Percentiles rank a stretch among this genome's conserved stretches.
Evolutionary conservation across 305 asterid species (phyloP).

Genomic region (Nicotiana rustica): DNA sequence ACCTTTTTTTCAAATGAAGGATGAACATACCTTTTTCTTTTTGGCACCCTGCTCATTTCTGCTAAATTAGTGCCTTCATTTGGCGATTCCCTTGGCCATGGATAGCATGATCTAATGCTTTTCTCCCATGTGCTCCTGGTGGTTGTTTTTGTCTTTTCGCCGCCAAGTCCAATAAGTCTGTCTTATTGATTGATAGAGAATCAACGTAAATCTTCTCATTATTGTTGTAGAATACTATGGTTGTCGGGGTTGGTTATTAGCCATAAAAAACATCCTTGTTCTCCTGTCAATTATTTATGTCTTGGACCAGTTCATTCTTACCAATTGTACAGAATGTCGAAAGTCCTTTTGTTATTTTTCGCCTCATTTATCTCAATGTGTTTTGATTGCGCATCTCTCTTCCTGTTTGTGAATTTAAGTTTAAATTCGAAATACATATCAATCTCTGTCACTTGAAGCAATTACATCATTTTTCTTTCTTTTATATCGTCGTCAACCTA

Average conservation of each 20-base stretch:
- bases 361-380: neutral
- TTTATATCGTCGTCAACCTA: neutral
- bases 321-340: neutral
- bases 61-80: neutral
- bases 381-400: neutral
- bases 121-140: constrained; percentile 1
- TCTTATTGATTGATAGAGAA: constrained; percentile 2
- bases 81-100: neutral
- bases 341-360: neutral
- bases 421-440: neutral
- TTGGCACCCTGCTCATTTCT: neutral
- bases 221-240: neutral
- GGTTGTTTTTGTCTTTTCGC: neutral
- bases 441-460: constrained; percentile 17
- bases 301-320: constrained; percentile 1
- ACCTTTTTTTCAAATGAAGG: constrained; percentile 2
- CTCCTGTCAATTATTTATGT: neutral
- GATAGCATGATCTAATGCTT: neutral
- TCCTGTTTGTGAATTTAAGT: neutral
- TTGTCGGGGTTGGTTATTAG: neutral
- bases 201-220: neutral
- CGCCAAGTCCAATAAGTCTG: neutral
- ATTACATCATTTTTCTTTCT: neutral
- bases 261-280: neutral
- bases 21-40: neutral